Base-by-base conservation (phyloP, 1,139 yeast genomes). In the Saccharomyces pastorianus region DNA sequence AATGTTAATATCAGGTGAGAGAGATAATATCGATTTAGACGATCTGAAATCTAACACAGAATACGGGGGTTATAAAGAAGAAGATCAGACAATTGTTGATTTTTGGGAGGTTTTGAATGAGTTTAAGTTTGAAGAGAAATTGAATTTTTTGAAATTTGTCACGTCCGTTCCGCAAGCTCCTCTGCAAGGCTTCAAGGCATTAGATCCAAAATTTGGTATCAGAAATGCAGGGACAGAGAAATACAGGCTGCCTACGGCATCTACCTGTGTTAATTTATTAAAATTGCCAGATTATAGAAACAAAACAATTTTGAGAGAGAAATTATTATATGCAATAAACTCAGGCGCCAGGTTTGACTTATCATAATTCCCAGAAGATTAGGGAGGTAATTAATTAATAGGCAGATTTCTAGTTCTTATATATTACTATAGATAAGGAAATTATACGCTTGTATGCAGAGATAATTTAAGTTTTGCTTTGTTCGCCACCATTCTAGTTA, bases 121-220 rank as follows among this genome's bases (percentile, higher is more conserved):
- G 55, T 81, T 90, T 77, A 67, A 76, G 2, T 74, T 80, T 1
- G 78, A 77, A 20, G 88, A 89, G 56, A 75, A 82, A 59, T 75
- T 80, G 31, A 78, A 80, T 58, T 78, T 93, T 56, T 71, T 91
- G 42, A 86, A 88, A 66, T 93, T 90, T 73, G 96, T 88, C 26
- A 93, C 98, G 0, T 87, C 96, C 0, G 96, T 89, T 1, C 84
- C 96, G 1, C 79, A 93, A 58, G 96, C 96, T 0, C 99, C 99
- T 1, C 73, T 93, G 41, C 75, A 88, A 29, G 99, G 99, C 0
- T 93, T 93, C 68, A 76, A 78, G 2, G 81, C 83, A 6, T 74
- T 95, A 52, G 73, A 72, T 41, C 99, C 99, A 0, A 76, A 76
- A 55, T 90, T 93, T 72, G 96, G 96, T 1, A 86, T 93, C 49